Percentiles rank a stretch among this genome's conserved stretches.
phyloP scores from a whole-genome alignment of 345 rosid species.

The Eucalyptus caleyi region DNA sequence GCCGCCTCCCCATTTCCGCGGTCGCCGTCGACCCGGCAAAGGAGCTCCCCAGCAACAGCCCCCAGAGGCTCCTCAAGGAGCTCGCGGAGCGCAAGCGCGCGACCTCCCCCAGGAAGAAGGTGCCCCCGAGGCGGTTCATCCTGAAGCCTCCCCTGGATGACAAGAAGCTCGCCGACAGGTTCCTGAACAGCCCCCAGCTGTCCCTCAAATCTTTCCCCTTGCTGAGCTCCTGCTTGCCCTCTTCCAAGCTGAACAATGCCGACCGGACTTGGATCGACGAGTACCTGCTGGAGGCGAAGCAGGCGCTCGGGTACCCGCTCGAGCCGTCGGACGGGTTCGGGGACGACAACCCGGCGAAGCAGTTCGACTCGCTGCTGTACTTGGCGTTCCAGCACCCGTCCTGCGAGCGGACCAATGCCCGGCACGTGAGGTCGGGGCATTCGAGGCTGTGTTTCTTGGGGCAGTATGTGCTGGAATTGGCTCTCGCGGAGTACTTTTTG shows the following conservation, averaged over 20 bases:
- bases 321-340: slow-evolving; percentile 49
- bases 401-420: slow-evolving; percentile 71
- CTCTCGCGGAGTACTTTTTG: neutral
- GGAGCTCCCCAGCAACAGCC: slow-evolving; percentile 62
- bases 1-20: slow-evolving; percentile 18
- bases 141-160: slow-evolving; percentile 83
- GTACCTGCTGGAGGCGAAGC: slow-evolving; percentile 85
- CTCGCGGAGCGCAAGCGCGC: slow-evolving; percentile 69
- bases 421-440: slow-evolving; percentile 80
- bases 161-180: slow-evolving; percentile 61
- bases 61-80: slow-evolving; percentile 89
- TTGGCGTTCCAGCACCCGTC: slow-evolving; percentile 88
- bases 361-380: slow-evolving; percentile 74
- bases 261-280: slow-evolving; percentile 90
- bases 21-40: slow-evolving; percentile 49
- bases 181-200: slow-evolving; percentile 79
- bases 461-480: slow-evolving; percentile 90
- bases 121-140: slow-evolving; percentile 65
- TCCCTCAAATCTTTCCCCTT: slow-evolving; percentile 82
- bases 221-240: slow-evolving; percentile 78
- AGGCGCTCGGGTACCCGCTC: slow-evolving; percentile 79
- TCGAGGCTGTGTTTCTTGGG: slow-evolving; percentile 79
- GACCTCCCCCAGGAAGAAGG: slow-evolving; percentile 50
- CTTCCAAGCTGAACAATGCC: slow-evolving; percentile 71
- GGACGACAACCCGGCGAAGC: slow-evolving; percentile 92